Evolutionary conservation across 2,329 filamentous ascomycete species (phyloP).

Genomic region (Chrysosphaeria jannelii): DNA sequence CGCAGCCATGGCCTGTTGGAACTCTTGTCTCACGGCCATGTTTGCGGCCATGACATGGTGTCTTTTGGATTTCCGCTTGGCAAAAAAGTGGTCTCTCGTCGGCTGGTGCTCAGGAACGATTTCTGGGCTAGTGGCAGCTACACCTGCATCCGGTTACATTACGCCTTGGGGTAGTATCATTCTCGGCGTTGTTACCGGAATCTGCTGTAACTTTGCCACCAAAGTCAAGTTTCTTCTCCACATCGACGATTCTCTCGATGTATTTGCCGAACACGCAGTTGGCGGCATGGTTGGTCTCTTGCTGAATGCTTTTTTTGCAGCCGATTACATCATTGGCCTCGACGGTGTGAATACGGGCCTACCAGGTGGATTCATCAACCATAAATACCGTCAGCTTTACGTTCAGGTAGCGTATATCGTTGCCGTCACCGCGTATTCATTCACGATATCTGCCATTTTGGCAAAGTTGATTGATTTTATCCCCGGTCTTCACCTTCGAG

Average conservation of each 20-base stretch:
- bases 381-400: constrained; percentile 45
- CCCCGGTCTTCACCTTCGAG: constrained; percentile 51
- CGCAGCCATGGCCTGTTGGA: constrained; percentile 93
- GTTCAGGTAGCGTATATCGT: constrained; percentile 53
- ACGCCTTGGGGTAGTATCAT: constrained; percentile 35
- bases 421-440: constrained; percentile 34
- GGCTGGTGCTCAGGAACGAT: constrained; percentile 45
- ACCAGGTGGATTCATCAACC: constrained; percentile 42
- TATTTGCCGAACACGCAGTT: constrained; percentile 40
- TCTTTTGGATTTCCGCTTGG: constrained; percentile 78
- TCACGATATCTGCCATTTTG: constrained; percentile 41
- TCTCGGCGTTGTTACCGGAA: constrained; percentile 33
- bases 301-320: constrained; percentile 45
- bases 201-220: constrained; percentile 37
- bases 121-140: constrained; percentile 38
- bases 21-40: constrained; percentile 77
- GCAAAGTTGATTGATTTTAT: constrained; percentile 47
- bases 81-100: constrained; percentile 70
- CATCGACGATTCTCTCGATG: constrained; percentile 42
- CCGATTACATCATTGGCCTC: constrained; percentile 39
- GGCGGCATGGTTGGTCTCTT: constrained; percentile 38
- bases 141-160: constrained; percentile 37
- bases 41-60: constrained; percentile 86
- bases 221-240: constrained; percentile 30
- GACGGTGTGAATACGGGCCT: constrained; percentile 41